These are phyloP conservation scores for Claviceps maximensis DNA, from an alignment of 2,329 filamentous ascomycete genomes.

Conservation along the genomic window DNA sequence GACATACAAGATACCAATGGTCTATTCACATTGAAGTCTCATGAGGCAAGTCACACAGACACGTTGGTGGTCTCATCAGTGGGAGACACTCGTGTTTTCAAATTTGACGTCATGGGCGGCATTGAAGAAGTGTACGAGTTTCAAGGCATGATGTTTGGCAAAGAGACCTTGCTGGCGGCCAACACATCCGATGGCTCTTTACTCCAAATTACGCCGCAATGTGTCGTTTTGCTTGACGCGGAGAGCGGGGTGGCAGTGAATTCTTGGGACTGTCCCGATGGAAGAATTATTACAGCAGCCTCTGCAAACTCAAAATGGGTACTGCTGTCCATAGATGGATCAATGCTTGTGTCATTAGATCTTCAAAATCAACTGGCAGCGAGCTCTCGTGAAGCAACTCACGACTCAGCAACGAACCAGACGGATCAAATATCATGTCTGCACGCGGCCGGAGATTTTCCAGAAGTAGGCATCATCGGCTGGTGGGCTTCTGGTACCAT, in stretches of 20 bases:
- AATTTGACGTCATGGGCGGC: conserved; percentile 58
- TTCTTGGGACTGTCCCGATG: conserved; percentile 41
- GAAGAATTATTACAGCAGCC: conserved; percentile 58
- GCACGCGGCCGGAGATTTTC: conserved; percentile 52
- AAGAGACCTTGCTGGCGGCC: conserved; percentile 57
- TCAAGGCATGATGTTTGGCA: conserved; percentile 53
- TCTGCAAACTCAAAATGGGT: conserved; percentile 59
- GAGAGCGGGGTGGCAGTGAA: conserved; percentile 40
- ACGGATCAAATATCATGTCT: conserved; percentile 73
- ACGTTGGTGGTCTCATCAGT: conserved; percentile 70
- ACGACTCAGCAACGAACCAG: conserved; percentile 24
- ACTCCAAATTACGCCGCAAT: conserved; percentile 61
- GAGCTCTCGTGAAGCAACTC: conserved; percentile 45
- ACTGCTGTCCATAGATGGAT: conserved; percentile 64
- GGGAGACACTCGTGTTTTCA: conserved; percentile 71
- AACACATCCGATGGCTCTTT: conserved; percentile 52
- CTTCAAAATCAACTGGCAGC: conserved; percentile 44
- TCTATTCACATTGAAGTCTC: conserved; percentile 53
- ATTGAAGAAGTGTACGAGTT: conserved; percentile 80
- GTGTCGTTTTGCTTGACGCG: conserved; percentile 48
- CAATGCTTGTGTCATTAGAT: conserved; percentile 55
- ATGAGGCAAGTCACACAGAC: conserved; percentile 41
- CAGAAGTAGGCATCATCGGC: conserved; percentile 61
- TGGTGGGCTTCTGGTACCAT: conserved; percentile 80
- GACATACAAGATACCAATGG: conserved; percentile 63